Evolutionary conservation across 1,284 basidiomycete species (phyloP).

Genomic region (Gymnopus androsaceus): DNA sequence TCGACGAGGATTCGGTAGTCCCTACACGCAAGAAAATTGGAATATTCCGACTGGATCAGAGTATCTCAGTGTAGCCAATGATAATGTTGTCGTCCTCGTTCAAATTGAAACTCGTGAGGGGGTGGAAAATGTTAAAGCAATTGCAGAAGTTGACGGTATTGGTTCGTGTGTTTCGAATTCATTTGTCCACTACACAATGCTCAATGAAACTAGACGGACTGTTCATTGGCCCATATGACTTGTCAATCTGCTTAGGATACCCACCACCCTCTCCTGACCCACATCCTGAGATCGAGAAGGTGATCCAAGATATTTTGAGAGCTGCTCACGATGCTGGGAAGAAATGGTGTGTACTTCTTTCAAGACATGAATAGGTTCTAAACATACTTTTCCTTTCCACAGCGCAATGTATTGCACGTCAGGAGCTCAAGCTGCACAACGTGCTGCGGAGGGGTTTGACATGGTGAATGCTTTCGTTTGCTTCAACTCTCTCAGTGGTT

Average conservation of each 20-base stretch:
- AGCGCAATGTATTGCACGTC: constrained; percentile 52
- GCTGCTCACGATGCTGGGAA: constrained; percentile 59
- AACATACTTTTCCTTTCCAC: too few species aligned
- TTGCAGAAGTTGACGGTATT: constrained; percentile 64
- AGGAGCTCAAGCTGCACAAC: constrained; percentile 48
- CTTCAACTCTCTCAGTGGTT: constrained; percentile 4
- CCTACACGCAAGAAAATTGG: constrained; percentile 61
- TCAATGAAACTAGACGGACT: too few species aligned
- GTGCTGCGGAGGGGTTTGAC: constrained; percentile 59
- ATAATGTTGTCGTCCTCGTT: constrained; percentile 58
- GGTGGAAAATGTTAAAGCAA: constrained; percentile 59
- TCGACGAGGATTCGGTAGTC: constrained; percentile 61
- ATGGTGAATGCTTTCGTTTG: constrained; percentile 40
- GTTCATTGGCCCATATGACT: constrained; percentile 72
- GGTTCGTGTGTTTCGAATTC: too few species aligned
- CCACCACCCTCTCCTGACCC: constrained; percentile 62
- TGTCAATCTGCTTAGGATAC: constrained; percentile 61
- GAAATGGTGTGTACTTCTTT: constrained; percentile 69
- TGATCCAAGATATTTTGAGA: constrained; percentile 59
- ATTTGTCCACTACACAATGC: too few species aligned
- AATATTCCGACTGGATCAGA: constrained; percentile 43
- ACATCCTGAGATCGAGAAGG: constrained; percentile 60
- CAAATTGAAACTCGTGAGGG: constrained; percentile 69
- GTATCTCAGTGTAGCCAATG: constrained; percentile 60
- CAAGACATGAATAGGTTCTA: background rate